A percentile compares a stretch with the other conserved stretches of the same genome.
Conservation (phyloP, 2,329 filamentous ascomycete species). For the Penicillium sp. region DNA sequence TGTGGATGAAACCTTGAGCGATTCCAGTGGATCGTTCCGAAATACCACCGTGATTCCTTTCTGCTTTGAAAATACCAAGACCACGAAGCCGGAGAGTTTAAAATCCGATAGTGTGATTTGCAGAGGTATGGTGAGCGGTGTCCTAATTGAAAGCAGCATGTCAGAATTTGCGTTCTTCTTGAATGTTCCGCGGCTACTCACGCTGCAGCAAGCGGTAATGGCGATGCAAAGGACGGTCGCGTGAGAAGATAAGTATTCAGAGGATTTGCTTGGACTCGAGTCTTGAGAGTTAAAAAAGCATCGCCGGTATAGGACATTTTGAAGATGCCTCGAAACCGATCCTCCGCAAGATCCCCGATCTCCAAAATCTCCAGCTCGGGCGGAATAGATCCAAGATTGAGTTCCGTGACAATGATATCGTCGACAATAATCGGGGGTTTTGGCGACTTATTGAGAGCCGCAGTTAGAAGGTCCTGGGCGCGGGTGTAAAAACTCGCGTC, state of each 20-base stretch:
- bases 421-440: constrained; percentile 99
- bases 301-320: constrained; percentile 99
- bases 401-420: constrained; percentile 96
- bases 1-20: constrained; percentile 96
- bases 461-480: constrained; percentile 91
- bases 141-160: constrained; percentile 45
- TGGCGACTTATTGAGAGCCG: constrained; percentile 94
- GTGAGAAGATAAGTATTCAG: constrained; percentile 94
- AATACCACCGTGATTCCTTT: constrained; percentile 97
- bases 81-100: constrained; percentile 94
- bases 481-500: constrained; percentile 89
- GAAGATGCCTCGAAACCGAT: constrained; percentile 96
- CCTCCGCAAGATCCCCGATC: constrained; percentile 95
- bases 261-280: constrained; percentile 95
- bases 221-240: constrained; percentile 89
- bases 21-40: constrained; percentile 96
- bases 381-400: constrained; percentile 93
- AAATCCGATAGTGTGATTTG: constrained; percentile 97
- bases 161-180: constrained; percentile 2
- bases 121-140: constrained; percentile 93
- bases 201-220: constrained; percentile 86
- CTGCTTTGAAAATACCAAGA: constrained; percentile 95
- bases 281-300: constrained; percentile 92
- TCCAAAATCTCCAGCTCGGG: constrained; percentile 96
- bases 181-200: constrained; percentile 38